Conservation (phyloP, 331 rosid genomes). For the Malus hybrid region DNA sequence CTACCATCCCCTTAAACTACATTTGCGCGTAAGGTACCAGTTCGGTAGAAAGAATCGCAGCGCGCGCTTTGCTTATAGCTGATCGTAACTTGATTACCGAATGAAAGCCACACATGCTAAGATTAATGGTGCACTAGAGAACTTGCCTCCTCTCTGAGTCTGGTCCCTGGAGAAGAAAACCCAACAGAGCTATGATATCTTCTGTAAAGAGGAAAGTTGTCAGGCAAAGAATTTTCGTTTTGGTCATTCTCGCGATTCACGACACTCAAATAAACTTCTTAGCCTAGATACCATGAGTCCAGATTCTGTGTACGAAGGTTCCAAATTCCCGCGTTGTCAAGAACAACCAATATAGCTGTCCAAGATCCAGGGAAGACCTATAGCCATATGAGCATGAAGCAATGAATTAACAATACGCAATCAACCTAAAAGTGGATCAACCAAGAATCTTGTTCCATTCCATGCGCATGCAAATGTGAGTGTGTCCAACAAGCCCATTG, state of each 20-base stretch:
- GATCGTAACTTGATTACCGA: conserved; percentile 6
- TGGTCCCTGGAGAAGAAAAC: conserved; percentile 61
- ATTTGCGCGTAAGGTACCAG: not conserved
- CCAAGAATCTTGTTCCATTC: not conserved
- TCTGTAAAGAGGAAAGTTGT: conserved; percentile 76
- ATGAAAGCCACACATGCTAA: conserved; percentile 27
- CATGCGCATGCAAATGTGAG: not conserved
- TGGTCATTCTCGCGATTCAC: conserved; percentile 55
- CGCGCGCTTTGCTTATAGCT: not conserved
- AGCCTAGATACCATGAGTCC: conserved; percentile 82
- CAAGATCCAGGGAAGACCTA: conserved; percentile 97
- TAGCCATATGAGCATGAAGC: not conserved
- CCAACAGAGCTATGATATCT: conserved; percentile 9
- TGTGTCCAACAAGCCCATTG: not conserved
- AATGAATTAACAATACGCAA: not conserved
- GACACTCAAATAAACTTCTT: conserved; percentile 70
- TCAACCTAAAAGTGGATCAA: not conserved
- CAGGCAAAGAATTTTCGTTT: conserved; percentile 46
- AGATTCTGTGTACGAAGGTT: conserved; percentile 85
- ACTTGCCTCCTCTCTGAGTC: conserved; percentile 71
- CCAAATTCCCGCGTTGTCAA: conserved; percentile 89
- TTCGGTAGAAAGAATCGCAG: not conserved
- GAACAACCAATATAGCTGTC: conserved; percentile 85
- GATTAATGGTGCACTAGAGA: conserved; percentile 43
- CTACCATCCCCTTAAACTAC: not conserved